Base-by-base conservation (phyloP, 441 rosid species). In the Syzygium malaccense region DNA sequence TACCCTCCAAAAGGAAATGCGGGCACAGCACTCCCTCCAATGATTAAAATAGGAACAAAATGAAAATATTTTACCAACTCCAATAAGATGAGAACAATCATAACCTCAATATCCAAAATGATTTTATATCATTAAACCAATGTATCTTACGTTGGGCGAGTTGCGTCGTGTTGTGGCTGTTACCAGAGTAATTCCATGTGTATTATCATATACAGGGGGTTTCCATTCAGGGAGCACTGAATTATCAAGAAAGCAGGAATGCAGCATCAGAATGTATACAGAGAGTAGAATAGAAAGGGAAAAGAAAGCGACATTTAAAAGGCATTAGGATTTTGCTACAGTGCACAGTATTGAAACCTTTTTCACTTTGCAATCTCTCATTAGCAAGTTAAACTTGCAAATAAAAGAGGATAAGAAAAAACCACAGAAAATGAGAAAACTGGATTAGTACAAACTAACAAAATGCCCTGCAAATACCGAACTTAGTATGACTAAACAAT, bases 151-250 rank as follows among this genome's bases (percentile, higher is more conserved):
- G 62, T 95, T 95, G 71, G 99, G 99, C 13, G 98, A 97, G 93
- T 97, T 96, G 80, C 98, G 98, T 84, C 99, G 93, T 51, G 99
- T 97, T 14, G 98, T 94, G 91, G 99, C 98, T 84, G 98, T 93
- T 88, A 96, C 98, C 85, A 97, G 93, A 84, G 92, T 93, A 87
- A 96, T 94, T 58, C 98, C 98, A 64, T 93, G 93, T 48, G 91
- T 91, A 79, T 97, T 97, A 88, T 97, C 98, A 91, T 97, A 97
- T 14, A 97, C 96, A n/a, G 98, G 98, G 85, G 98, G 96, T 91
- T 97, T 97, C 98, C 98, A 96, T 88, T 97, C 99, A 8, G 98
- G 92, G 89, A 97, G 98, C 86, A 97, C 98, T 97, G 94, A 91
- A 92, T 85, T 88, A 87, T 89, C 26, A 80, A 85, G 41, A 51